phyloP scores from a whole-genome alignment of 768 basidiomycete species.

The Mycena haematopus region DNA sequence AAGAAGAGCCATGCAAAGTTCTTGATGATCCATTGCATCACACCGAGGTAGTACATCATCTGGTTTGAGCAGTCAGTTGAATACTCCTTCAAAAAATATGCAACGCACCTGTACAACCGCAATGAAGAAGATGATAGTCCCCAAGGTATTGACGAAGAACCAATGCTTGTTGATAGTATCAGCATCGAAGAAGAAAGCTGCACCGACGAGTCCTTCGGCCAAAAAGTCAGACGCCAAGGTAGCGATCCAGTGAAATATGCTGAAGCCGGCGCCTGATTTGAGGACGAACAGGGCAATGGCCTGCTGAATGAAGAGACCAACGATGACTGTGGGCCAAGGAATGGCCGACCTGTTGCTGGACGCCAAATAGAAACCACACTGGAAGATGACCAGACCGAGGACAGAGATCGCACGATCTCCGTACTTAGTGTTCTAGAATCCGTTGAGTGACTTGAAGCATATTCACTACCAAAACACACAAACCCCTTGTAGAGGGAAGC shows the following conservation, averaged over 20 bases:
- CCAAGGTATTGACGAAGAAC: slow-evolving; percentile 85
- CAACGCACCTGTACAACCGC: slow-evolving; percentile 67
- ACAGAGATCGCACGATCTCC: slow-evolving; percentile 85
- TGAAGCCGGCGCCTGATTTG: slow-evolving; percentile 82
- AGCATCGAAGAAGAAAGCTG: slow-evolving; percentile 82
- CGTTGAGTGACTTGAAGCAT: not conserved
- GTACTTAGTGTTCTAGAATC: slow-evolving; percentile 60
- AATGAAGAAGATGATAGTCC: slow-evolving; percentile 91
- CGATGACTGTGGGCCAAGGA: slow-evolving; percentile 88
- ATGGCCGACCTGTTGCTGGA: slow-evolving; percentile 69
- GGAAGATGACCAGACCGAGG: slow-evolving; percentile 81
- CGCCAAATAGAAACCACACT: slow-evolving; percentile 71
- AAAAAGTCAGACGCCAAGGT: slow-evolving; percentile 83
- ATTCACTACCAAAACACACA: not conserved
- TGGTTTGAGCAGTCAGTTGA: slow-evolving; percentile 34
- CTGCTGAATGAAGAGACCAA: slow-evolving; percentile 87
- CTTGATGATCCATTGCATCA: slow-evolving; percentile 93
- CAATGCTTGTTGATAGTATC: slow-evolving; percentile 70
- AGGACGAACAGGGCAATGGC: slow-evolving; percentile 88
- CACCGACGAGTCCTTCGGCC: slow-evolving; percentile 68
- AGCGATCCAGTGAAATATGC: slow-evolving; percentile 85
- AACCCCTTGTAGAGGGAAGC: slow-evolving; percentile 64
- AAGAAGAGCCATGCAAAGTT: slow-evolving; percentile 95
- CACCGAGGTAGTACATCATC: slow-evolving; percentile 89
- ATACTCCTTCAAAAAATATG: not conserved